phyloP scores from a whole-genome alignment of 2,329 filamentous ascomycete genomes.

The Scolecobasidium constrictum region DNA sequence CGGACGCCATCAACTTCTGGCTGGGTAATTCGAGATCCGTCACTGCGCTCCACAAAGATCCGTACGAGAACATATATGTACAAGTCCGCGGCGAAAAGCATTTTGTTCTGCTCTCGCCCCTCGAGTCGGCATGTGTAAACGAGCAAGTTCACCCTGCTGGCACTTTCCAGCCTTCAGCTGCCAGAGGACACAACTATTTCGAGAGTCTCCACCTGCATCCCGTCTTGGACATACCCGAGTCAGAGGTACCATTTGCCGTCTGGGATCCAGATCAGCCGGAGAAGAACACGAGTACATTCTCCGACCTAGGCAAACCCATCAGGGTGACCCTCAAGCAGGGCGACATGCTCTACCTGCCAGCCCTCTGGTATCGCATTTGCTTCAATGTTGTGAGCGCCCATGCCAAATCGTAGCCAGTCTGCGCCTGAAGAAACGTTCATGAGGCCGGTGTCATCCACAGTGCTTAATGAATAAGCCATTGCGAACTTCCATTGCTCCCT shows the following conservation, averaged over 20 bases:
- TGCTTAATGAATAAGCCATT: constrained; percentile 29
- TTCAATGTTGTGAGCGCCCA: constrained; percentile 40
- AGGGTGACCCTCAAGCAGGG: constrained; percentile 59
- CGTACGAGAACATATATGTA: constrained; percentile 78
- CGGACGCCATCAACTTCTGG: constrained; percentile 65
- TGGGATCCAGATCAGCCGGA: constrained; percentile 61
- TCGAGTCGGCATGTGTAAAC: constrained; percentile 57
- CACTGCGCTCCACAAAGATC: constrained; percentile 70
- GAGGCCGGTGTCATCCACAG: constrained; percentile 33
- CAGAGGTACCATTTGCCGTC: constrained; percentile 54
- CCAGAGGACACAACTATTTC: background rate
- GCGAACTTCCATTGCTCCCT: constrained; percentile 34
- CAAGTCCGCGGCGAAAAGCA: constrained; percentile 64
- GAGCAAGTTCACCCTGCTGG: constrained; percentile 48
- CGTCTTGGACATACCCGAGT: constrained; percentile 23
- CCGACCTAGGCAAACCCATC: constrained; percentile 47
- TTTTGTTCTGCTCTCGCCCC: constrained; percentile 63
- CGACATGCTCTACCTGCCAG: constrained; percentile 74
- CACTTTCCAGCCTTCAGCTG: constrained; percentile 37
- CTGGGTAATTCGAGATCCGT: constrained; percentile 46
- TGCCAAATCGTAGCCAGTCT: constrained; percentile 43
- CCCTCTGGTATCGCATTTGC: constrained; percentile 70
- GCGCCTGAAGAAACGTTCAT: constrained; percentile 37
- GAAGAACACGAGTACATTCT: constrained; percentile 44
- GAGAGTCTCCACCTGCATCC: constrained; percentile 17